Base-by-base conservation (phyloP, 306 rosid genomes). In the Cyclanthera cordifolia region DNA sequence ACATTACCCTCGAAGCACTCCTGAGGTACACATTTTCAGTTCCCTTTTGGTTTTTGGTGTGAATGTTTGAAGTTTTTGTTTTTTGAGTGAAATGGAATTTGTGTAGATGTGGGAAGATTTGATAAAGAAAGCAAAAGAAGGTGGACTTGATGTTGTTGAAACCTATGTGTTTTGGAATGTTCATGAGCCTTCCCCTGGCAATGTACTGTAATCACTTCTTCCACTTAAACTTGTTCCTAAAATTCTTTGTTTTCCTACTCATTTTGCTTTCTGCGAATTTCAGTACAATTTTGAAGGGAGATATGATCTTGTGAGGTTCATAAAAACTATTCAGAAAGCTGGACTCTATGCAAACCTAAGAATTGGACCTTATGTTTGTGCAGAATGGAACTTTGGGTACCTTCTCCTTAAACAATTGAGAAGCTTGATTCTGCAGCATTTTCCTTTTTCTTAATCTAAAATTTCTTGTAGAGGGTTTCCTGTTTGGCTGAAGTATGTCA, bases 351-450 rank as follows among this genome's bases (percentile, higher is more conserved):
- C 96, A 77, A 88, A 90, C 72, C 86, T 94, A 70, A 90, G 99
- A 75, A 86, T 94, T 83, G 99, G 99, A 79, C 99, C 99, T 77
- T 94, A 94, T 75, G 96, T 94, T 74, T 94, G 99, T 81, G 99
- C 97, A 13, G 99, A 94, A 72, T 94, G 99, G 99, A 94, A 94
- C 81, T 90, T 90, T 46, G 99, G 99, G 99, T 94, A 94, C 72
- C n/a, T n/a, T n/a, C n/a, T n/a, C n/a, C n/a, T n/a, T n/a, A n/a
- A n/a, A n/a, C n/a, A n/a, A 60, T 6, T 3, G 37, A 32, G 37
- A 32, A 34, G 67, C 67, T 43, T 61, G 11, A 39, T 41, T 39
- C 20, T 19, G 48, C 30, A 8, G 30, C 49, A 37, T 61, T 17
- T 61, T 41, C 70, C 70, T 23, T 64, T 20, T n/a, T 21, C 43